phyloP scores from a whole-genome alignment of 2,329 filamentous ascomycete genomes.

The Rhinocladiella mackenziei region DNA sequence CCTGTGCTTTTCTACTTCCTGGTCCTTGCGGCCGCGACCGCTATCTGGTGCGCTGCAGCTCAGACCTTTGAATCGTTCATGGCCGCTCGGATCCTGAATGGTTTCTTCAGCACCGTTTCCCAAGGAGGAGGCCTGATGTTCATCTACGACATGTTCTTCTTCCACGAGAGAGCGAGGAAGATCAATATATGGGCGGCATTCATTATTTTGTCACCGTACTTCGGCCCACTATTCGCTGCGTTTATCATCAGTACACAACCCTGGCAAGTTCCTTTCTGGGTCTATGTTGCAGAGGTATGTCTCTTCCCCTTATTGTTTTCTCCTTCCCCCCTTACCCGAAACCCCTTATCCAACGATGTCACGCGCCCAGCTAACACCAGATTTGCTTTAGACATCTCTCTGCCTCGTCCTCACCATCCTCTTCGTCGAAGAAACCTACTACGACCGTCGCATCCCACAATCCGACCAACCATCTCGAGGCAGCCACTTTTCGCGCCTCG shows the following conservation, averaged over 20 bases:
- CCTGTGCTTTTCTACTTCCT: conserved; percentile 42
- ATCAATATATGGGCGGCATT: conserved; percentile 40
- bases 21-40: conserved; percentile 37
- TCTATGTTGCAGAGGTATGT: conserved; percentile 34
- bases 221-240: conserved; percentile 31
- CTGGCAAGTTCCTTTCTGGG: conserved; percentile 38
- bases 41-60: conserved; percentile 40
- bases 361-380: too few species aligned
- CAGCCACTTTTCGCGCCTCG: conserved; percentile 31
- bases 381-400: conserved; percentile 27
- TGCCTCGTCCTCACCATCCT: conserved; percentile 34
- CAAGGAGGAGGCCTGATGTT: conserved; percentile 44
- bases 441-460: conserved; percentile 33
- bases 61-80: conserved; percentile 39
- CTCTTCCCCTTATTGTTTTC: conserved; percentile 5
- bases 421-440: conserved; percentile 40
- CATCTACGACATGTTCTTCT: conserved; percentile 43
- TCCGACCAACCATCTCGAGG: conserved; percentile 27
- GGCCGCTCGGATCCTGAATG: conserved; percentile 44
- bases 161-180: conserved; percentile 40
- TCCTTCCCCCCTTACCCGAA: background rate
- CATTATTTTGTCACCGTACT: conserved; percentile 34
- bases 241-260: conserved; percentile 38
- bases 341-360: conserved; percentile 2
- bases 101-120: conserved; percentile 43